Evolutionary conservation across 257 asterid genomes (phyloP).

Genomic region (Gynochthodes officinalis): DNA sequence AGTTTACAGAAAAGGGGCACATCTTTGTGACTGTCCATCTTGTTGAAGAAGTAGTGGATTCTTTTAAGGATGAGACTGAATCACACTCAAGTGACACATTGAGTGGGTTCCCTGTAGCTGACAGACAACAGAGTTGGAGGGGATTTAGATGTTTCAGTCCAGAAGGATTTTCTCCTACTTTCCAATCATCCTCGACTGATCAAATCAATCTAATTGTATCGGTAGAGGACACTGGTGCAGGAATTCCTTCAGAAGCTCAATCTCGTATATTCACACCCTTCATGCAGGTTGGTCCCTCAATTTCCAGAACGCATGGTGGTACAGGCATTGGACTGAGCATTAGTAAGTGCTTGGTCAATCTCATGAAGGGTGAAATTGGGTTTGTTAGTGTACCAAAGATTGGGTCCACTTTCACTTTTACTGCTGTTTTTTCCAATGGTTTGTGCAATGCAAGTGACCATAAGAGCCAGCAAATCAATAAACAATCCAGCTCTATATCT

Average conservation of each 20-base stretch:
- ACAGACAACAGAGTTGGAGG: conserved; percentile 69
- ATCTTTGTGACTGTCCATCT: conserved; percentile 80
- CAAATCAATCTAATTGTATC: conserved; percentile 67
- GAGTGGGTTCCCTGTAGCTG: conserved; percentile 80
- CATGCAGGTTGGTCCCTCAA: conserved; percentile 96
- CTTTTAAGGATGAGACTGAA: conserved; percentile 35
- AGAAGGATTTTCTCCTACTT: conserved; percentile 39
- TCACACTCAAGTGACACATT: conserved; percentile 38
- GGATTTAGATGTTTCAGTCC: conserved; percentile 49
- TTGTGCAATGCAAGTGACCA: conserved; percentile 32
- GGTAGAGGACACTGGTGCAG: conserved; percentile 95
- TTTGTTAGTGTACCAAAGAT: conserved; percentile 62
- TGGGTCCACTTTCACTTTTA: conserved; percentile 90
- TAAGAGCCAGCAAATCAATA: conserved; percentile 28
- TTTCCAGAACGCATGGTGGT: conserved; percentile 87
- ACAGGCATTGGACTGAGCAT: conserved; percentile 97
- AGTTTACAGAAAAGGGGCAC: conserved; percentile 97
- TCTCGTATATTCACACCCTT: conserved; percentile 78
- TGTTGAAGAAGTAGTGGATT: conserved; percentile 59
- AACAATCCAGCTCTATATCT: conserved; percentile 32
- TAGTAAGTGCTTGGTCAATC: conserved; percentile 92
- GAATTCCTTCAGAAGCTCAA: conserved; percentile 82
- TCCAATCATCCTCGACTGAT: conserved; percentile 34
- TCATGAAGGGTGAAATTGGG: conserved; percentile 96
- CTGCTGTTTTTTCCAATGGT: conserved; percentile 62